Evolutionary conservation across 495 filamentous ascomycete genomes (phyloP), one percentile per base, ranked within the genome.

Genomic region (Durotheca rogersii): DNA sequence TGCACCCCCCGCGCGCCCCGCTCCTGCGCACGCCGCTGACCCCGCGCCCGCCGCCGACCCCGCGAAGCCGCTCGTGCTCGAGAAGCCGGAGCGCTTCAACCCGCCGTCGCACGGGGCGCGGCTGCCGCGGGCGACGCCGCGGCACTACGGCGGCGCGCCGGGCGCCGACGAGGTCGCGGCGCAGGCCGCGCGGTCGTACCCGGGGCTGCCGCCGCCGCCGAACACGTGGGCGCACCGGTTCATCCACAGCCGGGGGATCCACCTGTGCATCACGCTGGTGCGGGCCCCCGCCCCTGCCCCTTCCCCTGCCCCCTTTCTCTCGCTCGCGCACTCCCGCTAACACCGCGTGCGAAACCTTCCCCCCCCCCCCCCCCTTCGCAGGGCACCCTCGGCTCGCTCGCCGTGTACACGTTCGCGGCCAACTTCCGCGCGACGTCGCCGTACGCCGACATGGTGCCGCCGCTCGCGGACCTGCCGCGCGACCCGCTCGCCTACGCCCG

Each of bases 61-160:
- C 17, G 61, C 61, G 11, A 84, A 84, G 54, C 78, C 76, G 14
- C 71, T 77, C 38, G 75, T 87, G 1, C 85, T 95, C 49, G 83
- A 80, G 43, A 85, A 93, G 66, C 90, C 90, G 2, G 79, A 85
- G 52, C 83, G 83, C 51, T 95, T 93, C 73, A 85, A 83, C 39
- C 90, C 90, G 0, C 90, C 90, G 0, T 95, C 90, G 0, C 90
- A 95, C 67, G 81, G 81, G 19, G 67, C 82, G 18, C 79, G 84
- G 1, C 74, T 84, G 55, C 67, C 75, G 16, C 47, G 52, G 18
- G 58, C 50, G 4, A 53, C 49, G 3, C 71, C 72, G 16, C 64
- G 69, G 34, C 90, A 92, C 69, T 84, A 85, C 31, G 90, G 90
- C 25, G 85, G 85, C 7, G 57, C 72, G 7, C 66, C 86, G 29